These are phyloP conservation scores for Crepidotus variabilis DNA, from an alignment of 768 basidiomycete genomes.

Conservation along the genomic window DNA sequence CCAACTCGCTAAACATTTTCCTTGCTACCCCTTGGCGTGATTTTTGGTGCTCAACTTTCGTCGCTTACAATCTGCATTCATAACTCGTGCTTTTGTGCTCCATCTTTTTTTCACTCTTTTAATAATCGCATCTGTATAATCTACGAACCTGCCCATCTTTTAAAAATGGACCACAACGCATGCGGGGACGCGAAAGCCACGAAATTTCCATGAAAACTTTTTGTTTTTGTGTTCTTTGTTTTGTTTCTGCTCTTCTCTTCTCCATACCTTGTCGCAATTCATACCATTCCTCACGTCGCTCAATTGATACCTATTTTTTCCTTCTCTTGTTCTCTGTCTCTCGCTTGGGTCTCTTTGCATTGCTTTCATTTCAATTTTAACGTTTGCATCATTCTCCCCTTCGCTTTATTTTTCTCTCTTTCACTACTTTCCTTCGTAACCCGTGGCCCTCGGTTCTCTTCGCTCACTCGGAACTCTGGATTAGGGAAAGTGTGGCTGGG, in stretches of 20 bases:
- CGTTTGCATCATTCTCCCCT: not conserved
- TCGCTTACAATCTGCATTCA: too few species aligned
- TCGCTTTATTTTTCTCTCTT: not conserved
- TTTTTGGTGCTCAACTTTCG: too few species aligned
- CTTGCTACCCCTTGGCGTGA: too few species aligned
- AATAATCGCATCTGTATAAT: too few species aligned
- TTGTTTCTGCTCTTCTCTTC: conserved; percentile 11
- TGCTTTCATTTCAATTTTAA: not conserved
- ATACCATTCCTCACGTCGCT: conserved; percentile 1
- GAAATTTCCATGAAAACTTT: not conserved
- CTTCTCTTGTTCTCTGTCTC: not conserved
- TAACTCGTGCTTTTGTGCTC: not conserved
- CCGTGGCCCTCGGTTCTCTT: too few species aligned
- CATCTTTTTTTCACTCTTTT: not conserved
- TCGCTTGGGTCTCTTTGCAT: not conserved
- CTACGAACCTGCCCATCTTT: too few species aligned
- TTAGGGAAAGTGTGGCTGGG: too few species aligned
- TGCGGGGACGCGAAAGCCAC: not conserved
- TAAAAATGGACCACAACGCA: too few species aligned
- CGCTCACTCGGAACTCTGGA: too few species aligned
- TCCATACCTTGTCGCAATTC: conserved; percentile 11
- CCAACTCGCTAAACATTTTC: too few species aligned
- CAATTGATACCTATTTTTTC: not conserved
- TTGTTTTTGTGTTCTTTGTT: conserved; percentile 9
- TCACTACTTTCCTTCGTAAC: not conserved